A percentile compares a stretch with the other conserved stretches of the same genome.
These are phyloP conservation scores for Botrytis squamosa DNA, from an alignment of 2,329 filamentous ascomycete genomes.

Conservation along the genomic window DNA sequence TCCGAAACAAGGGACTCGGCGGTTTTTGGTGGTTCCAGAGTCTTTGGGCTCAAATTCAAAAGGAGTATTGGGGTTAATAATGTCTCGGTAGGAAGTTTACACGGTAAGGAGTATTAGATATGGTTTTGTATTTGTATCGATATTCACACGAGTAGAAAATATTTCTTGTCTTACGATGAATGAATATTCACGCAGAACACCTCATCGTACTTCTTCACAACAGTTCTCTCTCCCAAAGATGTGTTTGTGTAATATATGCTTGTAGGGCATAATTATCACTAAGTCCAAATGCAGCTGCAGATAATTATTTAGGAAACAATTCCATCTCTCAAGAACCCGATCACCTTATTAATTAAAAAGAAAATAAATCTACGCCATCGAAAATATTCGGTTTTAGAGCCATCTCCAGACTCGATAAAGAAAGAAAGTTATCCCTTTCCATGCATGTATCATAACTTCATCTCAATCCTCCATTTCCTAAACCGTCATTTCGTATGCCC, in stretches of 20 bases:
- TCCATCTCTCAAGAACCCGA: background rate
- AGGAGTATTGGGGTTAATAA: background rate
- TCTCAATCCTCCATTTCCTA: background rate
- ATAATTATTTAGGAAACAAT: background rate
- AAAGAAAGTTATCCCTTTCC: background rate
- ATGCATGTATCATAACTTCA: background rate
- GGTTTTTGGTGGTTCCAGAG: background rate
- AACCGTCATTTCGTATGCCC: background rate
- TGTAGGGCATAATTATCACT: background rate
- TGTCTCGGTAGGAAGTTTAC: background rate
- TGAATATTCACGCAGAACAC: background rate
- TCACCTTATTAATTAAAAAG: background rate
- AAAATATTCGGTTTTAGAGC: background rate
- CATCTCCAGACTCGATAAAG: background rate
- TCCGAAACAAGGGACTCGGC: too few relatives aligned
- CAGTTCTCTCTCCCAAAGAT: background rate
- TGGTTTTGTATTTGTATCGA: background rate
- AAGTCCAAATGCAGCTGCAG: background rate
- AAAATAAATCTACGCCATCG: background rate
- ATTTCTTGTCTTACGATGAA: background rate
- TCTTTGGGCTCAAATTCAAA: background rate
- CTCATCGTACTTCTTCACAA: too few relatives aligned
- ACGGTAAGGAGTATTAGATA: background rate
- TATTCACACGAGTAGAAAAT: background rate
- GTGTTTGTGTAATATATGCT: background rate